Evolutionary conservation across 2,329 filamentous ascomycete species (phyloP).

Genomic region (Sporothrix pseudoabietina): DNA sequence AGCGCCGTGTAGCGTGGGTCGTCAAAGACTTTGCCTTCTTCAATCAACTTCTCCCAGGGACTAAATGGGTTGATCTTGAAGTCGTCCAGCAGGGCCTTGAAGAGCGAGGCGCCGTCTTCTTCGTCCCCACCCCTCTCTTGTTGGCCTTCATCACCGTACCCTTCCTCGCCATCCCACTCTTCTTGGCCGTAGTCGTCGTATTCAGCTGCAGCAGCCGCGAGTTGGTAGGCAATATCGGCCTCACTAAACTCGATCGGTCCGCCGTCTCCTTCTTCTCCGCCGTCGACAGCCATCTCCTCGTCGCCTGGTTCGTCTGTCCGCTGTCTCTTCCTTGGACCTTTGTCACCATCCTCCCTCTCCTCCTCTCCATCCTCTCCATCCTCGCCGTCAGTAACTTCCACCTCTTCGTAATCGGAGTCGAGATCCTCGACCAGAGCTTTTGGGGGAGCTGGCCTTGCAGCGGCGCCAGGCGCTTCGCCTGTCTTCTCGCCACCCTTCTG

Average conservation of each 20-base stretch:
- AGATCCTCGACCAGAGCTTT: constrained; percentile 47
- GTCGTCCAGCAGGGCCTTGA: constrained; percentile 85
- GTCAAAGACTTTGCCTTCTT: constrained; percentile 78
- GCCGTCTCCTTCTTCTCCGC: constrained; percentile 42
- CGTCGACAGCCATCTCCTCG: constrained; percentile 40
- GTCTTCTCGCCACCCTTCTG: background rate
- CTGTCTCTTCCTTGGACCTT: constrained; percentile 46
- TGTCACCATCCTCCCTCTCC: constrained; percentile 54
- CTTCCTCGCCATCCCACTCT: constrained; percentile 55
- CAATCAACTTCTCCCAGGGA: constrained; percentile 86
- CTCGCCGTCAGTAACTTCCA: constrained; percentile 66
- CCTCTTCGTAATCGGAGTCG: constrained; percentile 75
- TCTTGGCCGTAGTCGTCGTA: constrained; percentile 65
- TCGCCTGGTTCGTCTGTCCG: constrained; percentile 53
- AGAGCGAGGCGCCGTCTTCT: constrained; percentile 66
- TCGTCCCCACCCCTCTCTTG: constrained; percentile 61
- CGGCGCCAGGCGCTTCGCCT: background rate
- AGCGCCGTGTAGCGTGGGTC: constrained; percentile 86
- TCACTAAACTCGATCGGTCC: constrained; percentile 80
- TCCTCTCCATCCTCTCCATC: constrained; percentile 57
- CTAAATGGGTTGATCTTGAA: constrained; percentile 81
- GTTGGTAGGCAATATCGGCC: constrained; percentile 89
- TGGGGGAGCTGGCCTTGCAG: background rate
- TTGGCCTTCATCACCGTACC: constrained; percentile 78
- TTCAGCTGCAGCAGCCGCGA: constrained; percentile 64